These are phyloP conservation scores for Linanthus parryae DNA, from an alignment of 148 eudicot species.

Conservation along the genomic window DNA sequence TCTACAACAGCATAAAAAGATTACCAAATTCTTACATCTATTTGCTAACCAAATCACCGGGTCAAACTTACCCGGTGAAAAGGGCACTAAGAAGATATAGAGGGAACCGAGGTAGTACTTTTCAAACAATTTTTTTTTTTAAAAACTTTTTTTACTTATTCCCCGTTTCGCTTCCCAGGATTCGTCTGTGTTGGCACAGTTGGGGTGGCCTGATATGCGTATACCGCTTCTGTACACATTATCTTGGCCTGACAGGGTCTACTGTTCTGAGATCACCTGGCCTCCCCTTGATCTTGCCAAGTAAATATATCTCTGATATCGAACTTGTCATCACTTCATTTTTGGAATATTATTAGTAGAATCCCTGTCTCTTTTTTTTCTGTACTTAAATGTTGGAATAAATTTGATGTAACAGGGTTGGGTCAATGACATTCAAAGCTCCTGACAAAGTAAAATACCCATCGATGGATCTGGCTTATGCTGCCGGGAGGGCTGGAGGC, in stretches of 20 bases:
- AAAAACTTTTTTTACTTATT: no score
- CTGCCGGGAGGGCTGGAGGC: conserved; percentile 96
- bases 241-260: conserved; percentile 94
- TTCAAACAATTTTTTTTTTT: no score
- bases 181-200: conserved; percentile 90
- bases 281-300: conserved; percentile 99
- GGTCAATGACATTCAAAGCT: conserved; percentile 79
- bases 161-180: conserved; percentile 54
- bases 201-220: conserved; percentile 99
- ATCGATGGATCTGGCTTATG: conserved; percentile 89
- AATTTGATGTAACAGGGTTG: conserved; percentile 62
- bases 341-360: no score
- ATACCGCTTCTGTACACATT: conserved; percentile 86
- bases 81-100: no score
- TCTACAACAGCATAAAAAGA: no score
- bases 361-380: no score
- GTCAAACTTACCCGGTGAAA: no score
- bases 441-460: conserved; percentile 97
- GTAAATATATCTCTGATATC: conserved; percentile 41
- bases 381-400: no score
- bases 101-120: no score
- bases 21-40: no score
- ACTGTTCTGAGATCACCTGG: conserved; percentile 97
- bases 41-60: no score
- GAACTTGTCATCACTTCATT: no score